phyloP scores from a whole-genome alignment of 805 yeast genomes.

The Kuraishia capsulata region DNA sequence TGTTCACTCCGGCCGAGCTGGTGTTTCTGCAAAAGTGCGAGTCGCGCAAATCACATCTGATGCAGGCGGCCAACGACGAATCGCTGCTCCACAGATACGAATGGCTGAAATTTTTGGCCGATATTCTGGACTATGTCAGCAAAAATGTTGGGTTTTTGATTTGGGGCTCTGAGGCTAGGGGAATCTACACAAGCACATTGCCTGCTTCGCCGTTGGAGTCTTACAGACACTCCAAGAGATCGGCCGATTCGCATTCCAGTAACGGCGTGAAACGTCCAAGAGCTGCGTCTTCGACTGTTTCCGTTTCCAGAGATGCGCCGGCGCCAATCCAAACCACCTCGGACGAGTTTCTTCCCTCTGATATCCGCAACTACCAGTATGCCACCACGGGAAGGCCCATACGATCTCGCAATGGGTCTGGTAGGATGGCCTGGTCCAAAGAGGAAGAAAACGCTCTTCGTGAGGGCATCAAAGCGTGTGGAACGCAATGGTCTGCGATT shows the following conservation, averaged over 20 bases:
- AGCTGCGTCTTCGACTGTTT: not conserved
- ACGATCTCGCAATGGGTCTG: not conserved
- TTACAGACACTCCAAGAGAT: not conserved
- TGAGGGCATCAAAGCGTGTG: slow-evolving; percentile 72
- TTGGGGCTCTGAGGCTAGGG: slow-evolving; percentile 49
- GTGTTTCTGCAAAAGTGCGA: slow-evolving; percentile 74
- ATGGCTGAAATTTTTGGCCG: slow-evolving; percentile 79
- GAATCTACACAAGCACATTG: slow-evolving; percentile 3
- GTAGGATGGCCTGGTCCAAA: slow-evolving; percentile 71
- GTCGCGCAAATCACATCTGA: slow-evolving; percentile 55
- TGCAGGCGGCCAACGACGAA: slow-evolving; percentile 34
- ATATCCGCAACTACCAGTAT: not conserved
- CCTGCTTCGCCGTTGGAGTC: slow-evolving; percentile 1
- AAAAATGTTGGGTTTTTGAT: slow-evolving; percentile 64
- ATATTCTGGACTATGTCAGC: slow-evolving; percentile 66
- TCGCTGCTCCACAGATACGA: slow-evolving; percentile 65
- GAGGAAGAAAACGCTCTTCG: slow-evolving; percentile 83
- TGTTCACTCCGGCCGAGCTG: slow-evolving; percentile 63
- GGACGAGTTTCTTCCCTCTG: slow-evolving; percentile 3
- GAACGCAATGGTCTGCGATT: slow-evolving; percentile 92
- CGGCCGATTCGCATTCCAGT: not conserved
- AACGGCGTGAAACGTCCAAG: not conserved
- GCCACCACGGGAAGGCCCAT: not conserved
- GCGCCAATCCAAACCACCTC: not conserved
- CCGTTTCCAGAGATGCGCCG: not conserved